Base-by-base conservation (phyloP, 1,139 yeast species). In the Hemisphaericaspora subhashii region DNA sequence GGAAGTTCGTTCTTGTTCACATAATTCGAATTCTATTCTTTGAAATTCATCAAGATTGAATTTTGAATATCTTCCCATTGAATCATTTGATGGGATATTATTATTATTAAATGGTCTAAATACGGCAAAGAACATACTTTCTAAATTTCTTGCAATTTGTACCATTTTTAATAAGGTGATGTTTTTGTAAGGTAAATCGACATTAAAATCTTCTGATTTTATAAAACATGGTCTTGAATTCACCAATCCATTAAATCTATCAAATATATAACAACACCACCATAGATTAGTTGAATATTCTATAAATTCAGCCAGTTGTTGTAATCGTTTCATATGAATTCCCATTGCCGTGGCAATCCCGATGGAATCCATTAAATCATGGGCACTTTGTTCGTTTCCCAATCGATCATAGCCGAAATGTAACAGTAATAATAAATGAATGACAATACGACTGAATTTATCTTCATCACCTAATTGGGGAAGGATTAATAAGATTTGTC, bases 381-480 rank as follows among this genome's bases (percentile, higher is more conserved):
- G 68, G 12, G 68, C 55, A 36, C 66, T 57, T 35, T 62, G 64
- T 43, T 68, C 74, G 43, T 55, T 60, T 3, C 74, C 72, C 24
- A 57, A 51, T 41, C 56, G 53, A 40, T 60, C 59, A 37, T 57
- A 60, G 24, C 56, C 58, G 42, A 58, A 65, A 44, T 60, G 66
- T 11, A 58, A 45, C 18, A 62, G 51, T 11, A 68, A 52, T n/a
- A 68, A 51, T 15, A 61, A 43, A 50, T 53, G 59, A 1, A 64
- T 60, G 2, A 58, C 53, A 35, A 66, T 45, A 24, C 64, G 41
- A 2, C 58, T 47, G n/a, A 64, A 50, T 41, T 62, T 64, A 38
- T 68, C 71, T 27, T 58, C 58, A 40, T 66, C 71, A 4, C 73
- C 73, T 20, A 68, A 46, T 39, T 66, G 69, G 1, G 68, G 66